phyloP scores from a whole-genome alignment of 2,329 filamentous ascomycete genomes.

The Cladosporium sp. region DNA sequence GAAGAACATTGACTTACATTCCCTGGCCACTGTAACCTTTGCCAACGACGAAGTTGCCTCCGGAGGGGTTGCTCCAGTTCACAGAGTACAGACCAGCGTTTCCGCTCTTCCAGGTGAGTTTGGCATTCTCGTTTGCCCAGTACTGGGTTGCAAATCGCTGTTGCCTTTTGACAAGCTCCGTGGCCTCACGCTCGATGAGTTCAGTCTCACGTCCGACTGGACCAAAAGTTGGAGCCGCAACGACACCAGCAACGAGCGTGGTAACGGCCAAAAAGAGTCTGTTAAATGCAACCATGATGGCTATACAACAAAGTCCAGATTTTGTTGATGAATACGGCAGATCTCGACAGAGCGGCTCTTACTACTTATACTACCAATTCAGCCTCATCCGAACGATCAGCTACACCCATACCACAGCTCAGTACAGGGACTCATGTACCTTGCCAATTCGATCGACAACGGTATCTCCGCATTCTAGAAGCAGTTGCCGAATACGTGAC shows the following conservation, averaged over 20 bases:
- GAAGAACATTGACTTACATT: conserved; percentile 1
- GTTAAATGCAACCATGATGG: not conserved
- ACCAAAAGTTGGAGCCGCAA: conserved; percentile 6
- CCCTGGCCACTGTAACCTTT: conserved; percentile 22
- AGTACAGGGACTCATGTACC: not conserved
- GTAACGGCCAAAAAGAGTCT: not conserved
- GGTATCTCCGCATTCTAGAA: not conserved
- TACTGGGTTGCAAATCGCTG: conserved; percentile 21
- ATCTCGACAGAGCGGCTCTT: not conserved
- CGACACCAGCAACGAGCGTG: not conserved
- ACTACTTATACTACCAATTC: not conserved
- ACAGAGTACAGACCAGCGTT: conserved; percentile 25
- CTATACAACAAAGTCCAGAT: too few relatives aligned
- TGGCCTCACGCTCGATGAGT: conserved; percentile 4
- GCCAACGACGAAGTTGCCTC: conserved; percentile 27
- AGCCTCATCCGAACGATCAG: not conserved
- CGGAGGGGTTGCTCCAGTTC: conserved; percentile 23
- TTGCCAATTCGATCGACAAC: not conserved
- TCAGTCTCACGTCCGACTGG: not conserved
- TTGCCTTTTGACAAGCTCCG: conserved; percentile 5
- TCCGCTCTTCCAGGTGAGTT: conserved; percentile 22
- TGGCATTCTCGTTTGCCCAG: conserved; percentile 25
- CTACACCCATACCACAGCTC: not conserved
- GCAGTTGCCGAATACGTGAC: not conserved
- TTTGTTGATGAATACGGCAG: not conserved